A percentile compares a stretch with the other conserved stretches of the same genome.
phyloP scores from a whole-genome alignment of 169 alveolate genomes.

The Cryptosporidium sp. region DNA sequence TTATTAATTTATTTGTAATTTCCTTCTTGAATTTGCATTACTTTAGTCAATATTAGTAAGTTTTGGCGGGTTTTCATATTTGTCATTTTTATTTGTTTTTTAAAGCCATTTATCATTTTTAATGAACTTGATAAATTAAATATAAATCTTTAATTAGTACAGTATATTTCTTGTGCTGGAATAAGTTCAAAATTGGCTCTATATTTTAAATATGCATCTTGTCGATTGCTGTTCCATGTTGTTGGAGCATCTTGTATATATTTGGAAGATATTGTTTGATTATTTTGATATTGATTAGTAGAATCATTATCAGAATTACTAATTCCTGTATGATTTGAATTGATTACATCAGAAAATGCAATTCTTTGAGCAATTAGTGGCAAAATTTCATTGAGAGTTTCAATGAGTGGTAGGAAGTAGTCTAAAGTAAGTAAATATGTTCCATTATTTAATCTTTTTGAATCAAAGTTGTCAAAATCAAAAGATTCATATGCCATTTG shows the following conservation, averaged over 20 bases:
- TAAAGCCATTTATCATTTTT: background rate
- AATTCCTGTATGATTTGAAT: background rate
- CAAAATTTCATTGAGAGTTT: constrained; percentile 25
- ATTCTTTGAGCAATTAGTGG: constrained; percentile 64
- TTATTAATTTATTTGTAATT: background rate
- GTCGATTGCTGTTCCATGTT: constrained; percentile 36
- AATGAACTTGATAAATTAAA: background rate
- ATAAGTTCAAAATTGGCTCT: constrained; percentile 53
- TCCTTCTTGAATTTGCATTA: background rate
- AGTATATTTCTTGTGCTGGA: constrained; percentile 72
- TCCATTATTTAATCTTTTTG: constrained; percentile 48
- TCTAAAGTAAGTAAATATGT: constrained; percentile 37
- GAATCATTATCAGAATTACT: background rate
- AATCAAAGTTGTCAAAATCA: constrained; percentile 55
- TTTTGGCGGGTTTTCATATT: too few species aligned
- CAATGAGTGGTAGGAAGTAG: constrained; percentile 22
- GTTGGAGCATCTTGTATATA: constrained; percentile 42
- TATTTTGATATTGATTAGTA: background rate
- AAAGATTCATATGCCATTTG: constrained; percentile 66
- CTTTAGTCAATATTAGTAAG: background rate
- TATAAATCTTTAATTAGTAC: constrained; percentile 16
- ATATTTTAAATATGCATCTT: constrained; percentile 55
- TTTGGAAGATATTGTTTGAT: background rate
- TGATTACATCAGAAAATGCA: constrained; percentile 2
- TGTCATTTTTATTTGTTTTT: background rate